Evolutionary conservation across 169 alveolate genomes (phyloP).

Genomic region (Plasmodium vinckei): DNA sequence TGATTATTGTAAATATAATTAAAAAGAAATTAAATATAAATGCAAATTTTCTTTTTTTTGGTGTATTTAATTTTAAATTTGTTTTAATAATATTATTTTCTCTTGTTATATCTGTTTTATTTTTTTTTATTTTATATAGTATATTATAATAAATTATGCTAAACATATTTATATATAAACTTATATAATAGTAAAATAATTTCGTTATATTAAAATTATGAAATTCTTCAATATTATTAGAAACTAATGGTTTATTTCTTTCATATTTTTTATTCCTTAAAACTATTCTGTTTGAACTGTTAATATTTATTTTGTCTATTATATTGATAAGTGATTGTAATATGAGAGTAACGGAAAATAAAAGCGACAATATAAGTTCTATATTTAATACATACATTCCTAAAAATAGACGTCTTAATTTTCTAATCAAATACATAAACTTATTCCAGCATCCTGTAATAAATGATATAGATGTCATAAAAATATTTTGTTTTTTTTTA

Average conservation of each 20-base stretch:
- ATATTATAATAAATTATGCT: conserved; percentile 22
- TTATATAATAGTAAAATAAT: conserved; percentile 43
- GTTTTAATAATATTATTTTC: conserved; percentile 42
- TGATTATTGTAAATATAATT: conserved; percentile 23
- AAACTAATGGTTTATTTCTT: conserved; percentile 10
- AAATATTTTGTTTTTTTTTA: not conserved
- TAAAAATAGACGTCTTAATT: conserved; percentile 21
- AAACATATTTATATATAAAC: conserved; percentile 32
- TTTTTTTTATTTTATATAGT: conserved; percentile 26
- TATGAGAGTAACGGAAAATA: conserved; percentile 40
- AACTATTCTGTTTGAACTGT: conserved; percentile 22
- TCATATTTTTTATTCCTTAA: conserved; percentile 27
- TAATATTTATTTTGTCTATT: conserved; percentile 34
- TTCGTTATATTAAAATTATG: conserved; percentile 12
- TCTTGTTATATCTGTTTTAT: conserved; percentile 35
- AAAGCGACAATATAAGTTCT: conserved; percentile 15
- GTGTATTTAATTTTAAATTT: conserved; percentile 17
- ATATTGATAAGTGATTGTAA: conserved; percentile 45
- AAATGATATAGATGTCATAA: not conserved
- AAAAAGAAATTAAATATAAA: conserved; percentile 26
- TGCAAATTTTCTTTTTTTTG: conserved; percentile 38
- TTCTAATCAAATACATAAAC: conserved; percentile 4
- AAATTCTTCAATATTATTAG: conserved; percentile 26
- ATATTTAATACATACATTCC: conserved; percentile 45
- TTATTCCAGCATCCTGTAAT: not conserved